Evolutionary conservation across 495 filamentous ascomycete species (phyloP).

Genomic region (Penicillium bialowiezense): DNA sequence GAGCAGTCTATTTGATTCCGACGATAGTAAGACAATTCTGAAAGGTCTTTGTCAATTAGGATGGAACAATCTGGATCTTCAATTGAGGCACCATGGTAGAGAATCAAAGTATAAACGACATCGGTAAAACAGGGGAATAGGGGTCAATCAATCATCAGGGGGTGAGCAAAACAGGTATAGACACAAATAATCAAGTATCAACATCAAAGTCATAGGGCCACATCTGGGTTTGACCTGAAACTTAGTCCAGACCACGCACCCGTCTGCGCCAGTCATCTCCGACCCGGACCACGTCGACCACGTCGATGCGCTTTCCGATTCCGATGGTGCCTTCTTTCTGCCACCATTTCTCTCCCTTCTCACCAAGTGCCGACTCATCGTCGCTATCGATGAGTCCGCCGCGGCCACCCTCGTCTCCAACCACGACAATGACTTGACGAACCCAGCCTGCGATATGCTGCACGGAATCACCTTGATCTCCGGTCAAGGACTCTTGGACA

Average conservation of each 20-base stretch:
- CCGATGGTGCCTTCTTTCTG: conserved; percentile 76
- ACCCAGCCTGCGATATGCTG: conserved; percentile 80
- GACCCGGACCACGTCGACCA: conserved; percentile 73
- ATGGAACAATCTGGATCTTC: neutral
- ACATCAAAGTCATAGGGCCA: conserved; percentile 22
- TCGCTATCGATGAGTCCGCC: conserved; percentile 89
- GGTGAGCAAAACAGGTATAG: conserved; percentile 23
- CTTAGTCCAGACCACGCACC: conserved; percentile 67
- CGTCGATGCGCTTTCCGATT: conserved; percentile 78
- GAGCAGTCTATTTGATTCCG: too few relatives aligned
- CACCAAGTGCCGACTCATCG: conserved; percentile 63
- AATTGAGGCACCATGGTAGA: neutral
- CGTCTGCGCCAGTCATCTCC: conserved; percentile 82
- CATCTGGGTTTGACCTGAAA: conserved; percentile 31
- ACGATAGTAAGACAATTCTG: too few relatives aligned
- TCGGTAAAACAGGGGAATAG: conserved; percentile 31
- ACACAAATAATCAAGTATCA: conserved; percentile 29
- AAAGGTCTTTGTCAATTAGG: conserved; percentile 1
- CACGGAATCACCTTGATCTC: conserved; percentile 65
- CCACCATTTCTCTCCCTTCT: conserved; percentile 72
- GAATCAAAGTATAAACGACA: conserved; percentile 13
- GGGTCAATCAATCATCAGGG: conserved; percentile 25
- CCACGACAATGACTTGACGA: conserved; percentile 76
- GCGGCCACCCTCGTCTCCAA: conserved; percentile 78
- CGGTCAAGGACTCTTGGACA: conserved; percentile 74